Percentiles rank a stretch among this genome's conserved stretches.
Evolutionary conservation across 192 early-diverging fungal species (phyloP).

Genomic region (Haplosporangium gracile): DNA sequence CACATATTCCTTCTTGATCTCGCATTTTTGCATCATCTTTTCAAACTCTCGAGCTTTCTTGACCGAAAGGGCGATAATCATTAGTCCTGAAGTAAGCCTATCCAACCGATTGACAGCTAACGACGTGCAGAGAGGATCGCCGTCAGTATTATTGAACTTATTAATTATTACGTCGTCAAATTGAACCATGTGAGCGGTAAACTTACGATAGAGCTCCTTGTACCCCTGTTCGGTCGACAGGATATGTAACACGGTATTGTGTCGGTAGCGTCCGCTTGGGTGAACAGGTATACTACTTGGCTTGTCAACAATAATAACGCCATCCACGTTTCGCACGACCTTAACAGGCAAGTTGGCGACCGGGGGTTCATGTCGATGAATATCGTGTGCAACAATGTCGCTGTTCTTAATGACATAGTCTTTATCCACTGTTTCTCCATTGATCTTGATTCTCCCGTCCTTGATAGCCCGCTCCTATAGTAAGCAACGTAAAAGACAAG

Average conservation of each 20-base stretch:
- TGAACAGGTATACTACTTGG: slow-evolving; percentile 91
- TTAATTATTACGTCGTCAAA: no score
- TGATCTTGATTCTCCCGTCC: slow-evolving; percentile 87
- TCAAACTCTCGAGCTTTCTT: slow-evolving; percentile 75
- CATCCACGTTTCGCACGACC: slow-evolving; percentile 75
- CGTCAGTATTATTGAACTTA: neutral
- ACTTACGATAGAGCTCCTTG: slow-evolving; percentile 68
- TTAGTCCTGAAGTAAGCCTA: slow-evolving; percentile 92
- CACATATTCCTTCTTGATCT: slow-evolving; percentile 90
- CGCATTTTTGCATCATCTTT: slow-evolving; percentile 70
- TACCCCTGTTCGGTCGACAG: slow-evolving; percentile 73
- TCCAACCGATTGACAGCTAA: slow-evolving; percentile 93
- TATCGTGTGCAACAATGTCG: slow-evolving; percentile 85
- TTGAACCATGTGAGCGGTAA: neutral
- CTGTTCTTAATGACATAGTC: slow-evolving; percentile 80
- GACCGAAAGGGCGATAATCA: slow-evolving; percentile 79
- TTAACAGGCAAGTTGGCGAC: slow-evolving; percentile 73
- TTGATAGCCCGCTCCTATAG: slow-evolving; percentile 77
- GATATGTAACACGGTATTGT: slow-evolving; percentile 85
- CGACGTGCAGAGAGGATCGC: neutral
- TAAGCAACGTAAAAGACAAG: neutral
- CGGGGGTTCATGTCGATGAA: slow-evolving; percentile 97
- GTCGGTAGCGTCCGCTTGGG: slow-evolving; percentile 86
- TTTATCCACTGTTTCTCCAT: slow-evolving; percentile 65
- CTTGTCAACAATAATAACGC: slow-evolving; percentile 90